These are phyloP conservation scores for Carallia brachiata DNA, from an alignment of 345 rosid species.

Conservation along the genomic window DNA sequence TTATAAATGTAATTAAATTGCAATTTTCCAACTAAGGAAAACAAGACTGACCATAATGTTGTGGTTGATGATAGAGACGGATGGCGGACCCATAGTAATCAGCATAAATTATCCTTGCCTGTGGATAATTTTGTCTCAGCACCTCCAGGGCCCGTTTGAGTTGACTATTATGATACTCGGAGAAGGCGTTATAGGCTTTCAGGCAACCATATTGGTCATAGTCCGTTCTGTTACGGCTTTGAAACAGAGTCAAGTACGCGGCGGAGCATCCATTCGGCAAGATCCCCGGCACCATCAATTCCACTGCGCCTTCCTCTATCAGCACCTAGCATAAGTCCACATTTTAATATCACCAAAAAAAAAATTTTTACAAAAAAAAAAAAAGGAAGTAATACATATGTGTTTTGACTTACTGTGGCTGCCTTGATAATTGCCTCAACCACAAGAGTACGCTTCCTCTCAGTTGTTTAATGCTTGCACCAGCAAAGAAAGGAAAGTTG, in stretches of 20 bases:
- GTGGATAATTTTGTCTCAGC: constrained; percentile 45
- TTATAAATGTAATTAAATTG: too few species aligned
- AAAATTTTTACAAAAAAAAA: too few species aligned
- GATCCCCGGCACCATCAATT: constrained; percentile 64
- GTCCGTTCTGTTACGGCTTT: constrained; percentile 26
- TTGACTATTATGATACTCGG: constrained; percentile 47
- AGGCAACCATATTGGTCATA: constrained; percentile 56
- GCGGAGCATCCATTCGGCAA: constrained; percentile 69
- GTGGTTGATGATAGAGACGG: constrained; percentile 29
- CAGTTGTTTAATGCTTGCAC: constrained; percentile 35
- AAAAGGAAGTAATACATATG: too few species aligned
- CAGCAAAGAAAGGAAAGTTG: constrained; percentile 44
- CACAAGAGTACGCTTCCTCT: constrained; percentile 43
- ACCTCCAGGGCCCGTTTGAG: constrained; percentile 39
- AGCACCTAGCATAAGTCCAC: constrained; percentile 26
- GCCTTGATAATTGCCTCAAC: constrained; percentile 44
- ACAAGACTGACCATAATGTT: constrained; percentile 38
- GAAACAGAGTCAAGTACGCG: constrained; percentile 48
- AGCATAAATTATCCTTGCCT: constrained; percentile 31
- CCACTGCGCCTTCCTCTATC: constrained; percentile 67
- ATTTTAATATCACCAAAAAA: too few species aligned
- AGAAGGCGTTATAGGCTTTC: constrained; percentile 41
- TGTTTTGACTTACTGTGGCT: constrained; percentile 28
- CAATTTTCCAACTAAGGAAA: too few species aligned
- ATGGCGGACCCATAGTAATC: constrained; percentile 19